A percentile compares a stretch with the other conserved stretches of the same genome.
These are phyloP conservation scores for Fonsecaea multimorphosa DNA, from an alignment of 2,329 filamentous ascomycete genomes.

Conservation along the genomic window DNA sequence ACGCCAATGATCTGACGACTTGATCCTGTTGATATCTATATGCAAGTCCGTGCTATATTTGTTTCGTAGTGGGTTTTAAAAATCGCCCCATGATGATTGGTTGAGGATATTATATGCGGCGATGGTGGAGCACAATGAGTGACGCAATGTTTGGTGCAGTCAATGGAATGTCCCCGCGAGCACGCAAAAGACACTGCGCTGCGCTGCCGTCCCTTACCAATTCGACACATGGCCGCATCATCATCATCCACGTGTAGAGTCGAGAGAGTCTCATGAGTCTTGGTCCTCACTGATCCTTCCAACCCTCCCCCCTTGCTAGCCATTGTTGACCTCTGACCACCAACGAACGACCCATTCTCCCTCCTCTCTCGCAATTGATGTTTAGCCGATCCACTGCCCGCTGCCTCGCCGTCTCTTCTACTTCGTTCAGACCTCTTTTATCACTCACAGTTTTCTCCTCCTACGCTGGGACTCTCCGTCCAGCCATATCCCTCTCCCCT, in stretches of 20 bases:
- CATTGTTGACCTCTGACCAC: constrained; percentile 7
- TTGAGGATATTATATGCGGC: not conserved
- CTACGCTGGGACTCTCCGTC: not conserved
- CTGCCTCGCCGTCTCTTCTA: constrained; percentile 17
- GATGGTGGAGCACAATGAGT: not conserved
- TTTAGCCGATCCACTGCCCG: constrained; percentile 12
- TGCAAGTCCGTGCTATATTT: not conserved
- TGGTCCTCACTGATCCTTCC: not conserved
- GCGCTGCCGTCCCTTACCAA: not conserved
- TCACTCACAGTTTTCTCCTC: not conserved
- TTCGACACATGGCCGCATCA: not conserved
- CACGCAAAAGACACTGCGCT: not conserved
- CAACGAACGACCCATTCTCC: not conserved
- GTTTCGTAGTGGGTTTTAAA: not conserved
- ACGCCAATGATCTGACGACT: not conserved
- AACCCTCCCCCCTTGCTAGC: not conserved
- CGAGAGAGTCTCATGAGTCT: not conserved
- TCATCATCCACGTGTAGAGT: constrained; percentile 1
- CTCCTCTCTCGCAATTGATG: constrained; percentile 5
- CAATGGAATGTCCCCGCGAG: constrained; percentile 2
- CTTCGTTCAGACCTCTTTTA: constrained; percentile 20
- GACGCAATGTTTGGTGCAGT: not conserved
- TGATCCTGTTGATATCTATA: not conserved
- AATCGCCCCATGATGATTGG: not conserved
- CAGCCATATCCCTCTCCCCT: not conserved